Percentiles rank a stretch among this genome's conserved stretches.
These are phyloP conservation scores for Geosiphon pyriformis DNA, from an alignment of 192 early-diverging fungal genomes.

Conservation along the genomic window DNA sequence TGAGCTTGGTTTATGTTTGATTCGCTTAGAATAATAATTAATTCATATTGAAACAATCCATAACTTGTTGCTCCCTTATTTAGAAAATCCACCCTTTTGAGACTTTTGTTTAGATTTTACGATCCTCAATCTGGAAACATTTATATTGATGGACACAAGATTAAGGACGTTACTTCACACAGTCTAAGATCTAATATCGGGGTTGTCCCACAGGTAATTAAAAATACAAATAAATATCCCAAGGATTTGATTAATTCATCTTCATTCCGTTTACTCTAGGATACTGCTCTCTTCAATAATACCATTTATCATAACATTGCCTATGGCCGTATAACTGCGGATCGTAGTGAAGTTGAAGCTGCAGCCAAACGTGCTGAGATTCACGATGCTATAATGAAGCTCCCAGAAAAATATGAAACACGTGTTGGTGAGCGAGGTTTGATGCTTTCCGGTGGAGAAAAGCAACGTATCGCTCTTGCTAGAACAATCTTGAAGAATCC, in stretches of 20 bases:
- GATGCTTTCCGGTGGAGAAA: conserved; percentile 82
- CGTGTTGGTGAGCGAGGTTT: conserved; percentile 87
- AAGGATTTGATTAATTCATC: neutral
- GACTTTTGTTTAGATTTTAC: conserved; percentile 91
- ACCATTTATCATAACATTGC: conserved; percentile 87
- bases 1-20: conserved; percentile 36
- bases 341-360: conserved; percentile 56
- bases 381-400: conserved; percentile 66
- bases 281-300: conserved; percentile 92
- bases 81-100: conserved; percentile 76
- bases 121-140: conserved; percentile 79
- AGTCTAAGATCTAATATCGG: conserved; percentile 76
- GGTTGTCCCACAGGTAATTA: conserved; percentile 71
- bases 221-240: neutral
- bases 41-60: too few species aligned
- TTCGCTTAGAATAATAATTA: too few species aligned
- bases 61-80: too few species aligned
- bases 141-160: conserved; percentile 78
- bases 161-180: conserved; percentile 72
- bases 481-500: conserved; percentile 92
- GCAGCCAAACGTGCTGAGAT: conserved; percentile 75
- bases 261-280: conserved; percentile 29
- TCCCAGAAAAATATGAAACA: conserved; percentile 78
- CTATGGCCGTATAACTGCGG: conserved; percentile 75
- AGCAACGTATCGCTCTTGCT: conserved; percentile 88